Base-by-base conservation (phyloP, 78 protist genomes). In the Tieghemostelium lacteum region DNA sequence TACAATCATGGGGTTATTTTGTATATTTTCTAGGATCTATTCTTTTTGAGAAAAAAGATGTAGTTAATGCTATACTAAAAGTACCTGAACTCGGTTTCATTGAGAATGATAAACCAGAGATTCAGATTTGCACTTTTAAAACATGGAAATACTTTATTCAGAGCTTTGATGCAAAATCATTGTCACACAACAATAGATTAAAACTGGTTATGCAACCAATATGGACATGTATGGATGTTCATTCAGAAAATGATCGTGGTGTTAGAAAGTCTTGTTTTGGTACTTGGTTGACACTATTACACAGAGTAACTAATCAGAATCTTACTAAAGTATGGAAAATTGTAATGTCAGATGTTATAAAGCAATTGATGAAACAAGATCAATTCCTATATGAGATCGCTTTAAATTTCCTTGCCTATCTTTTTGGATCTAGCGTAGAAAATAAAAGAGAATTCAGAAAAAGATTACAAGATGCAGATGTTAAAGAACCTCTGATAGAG, bases 131-230 rank as follows among this genome's bases (percentile, higher is more conserved):
- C 39, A 58, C 91, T 55, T 83, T 39, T 58, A 49, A 69, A 31
- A 55, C 50, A 28, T 83, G 91, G 91, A 83, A 63, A 69, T 83
- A 39, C 22, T 83, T 83, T 33, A 83, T 83, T 39, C 78, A 83
- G 37, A 14, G 60, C 33, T 17, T 67, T 28, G 55, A 60, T 19
- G 17, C 20, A 3, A 45, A 66, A n/a, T 69, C 66, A 29, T 42
- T 58, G 20, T 17, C 34, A 45, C 42, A 10, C 0, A 22, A 58
- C 17, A 69, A 66, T 33, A 83, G 72, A 70, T 69, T 83, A n/a
- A 24, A 55, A n/a, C 39, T 83, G 20, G 40, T 83, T 58, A 33
- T 26, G 20, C 26, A 50, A 45, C 91, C 91, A 42, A 20, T 83
- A 6, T 1, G 34, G 6, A 34, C 36, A 22, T 67, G 73, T 33